Base-by-base conservation (phyloP, 1,284 basidiomycete species). In the Pyrrhoderma lamaoense region DNA sequence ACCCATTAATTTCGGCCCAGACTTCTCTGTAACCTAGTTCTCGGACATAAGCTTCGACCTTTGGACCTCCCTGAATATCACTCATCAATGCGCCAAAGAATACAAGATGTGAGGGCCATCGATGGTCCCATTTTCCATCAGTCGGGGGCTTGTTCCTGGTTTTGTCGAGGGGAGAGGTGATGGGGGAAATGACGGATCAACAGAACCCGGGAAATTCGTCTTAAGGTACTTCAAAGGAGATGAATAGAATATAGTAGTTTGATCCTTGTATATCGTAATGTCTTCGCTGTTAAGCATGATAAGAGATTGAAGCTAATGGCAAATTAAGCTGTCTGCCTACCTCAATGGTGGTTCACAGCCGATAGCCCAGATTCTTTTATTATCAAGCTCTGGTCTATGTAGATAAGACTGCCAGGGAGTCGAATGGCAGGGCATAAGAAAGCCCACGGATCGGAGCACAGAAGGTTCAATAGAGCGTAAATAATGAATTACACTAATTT, bases 371-470 rank as follows among this genome's bases (percentile, higher is more conserved):
- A 86, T 65, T 49, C 67, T 22, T 40, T 8, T 14, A 22, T 40
- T 14, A 1, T 63, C 66, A 9, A 75, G 73, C 8, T 82, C 73
- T 11, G 73, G 67, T 27, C 79, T 71, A 63, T 99, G 95, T 18
- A 99, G 67, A 66, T 93, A 88, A 3, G 92, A 85, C 61, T 93
- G 88, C 75, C 93, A 95, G 2, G 95, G 95, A 0, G 89, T 93
- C n/a, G 93, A 96, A 69, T 99, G 96, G 59, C 96, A 99, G 2
- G 96, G 96, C 89, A 93, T 95, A 16, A 98, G 69, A 56, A 92
- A 85, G 1, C 89, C 93, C 13, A 96, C 68, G 7, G 81, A 80
- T 4, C 67, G 69, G 18, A 82, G 63, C n/a, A 77, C 70, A 16
- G 69, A 59, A 18, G 65, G 53, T 1, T 80, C 74, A 23, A 84